Evolutionary conservation across 176 grass and related monocot genomes (phyloP), one percentile per base, ranked within the genome.

Genomic region (Avena eriantha): DNA sequence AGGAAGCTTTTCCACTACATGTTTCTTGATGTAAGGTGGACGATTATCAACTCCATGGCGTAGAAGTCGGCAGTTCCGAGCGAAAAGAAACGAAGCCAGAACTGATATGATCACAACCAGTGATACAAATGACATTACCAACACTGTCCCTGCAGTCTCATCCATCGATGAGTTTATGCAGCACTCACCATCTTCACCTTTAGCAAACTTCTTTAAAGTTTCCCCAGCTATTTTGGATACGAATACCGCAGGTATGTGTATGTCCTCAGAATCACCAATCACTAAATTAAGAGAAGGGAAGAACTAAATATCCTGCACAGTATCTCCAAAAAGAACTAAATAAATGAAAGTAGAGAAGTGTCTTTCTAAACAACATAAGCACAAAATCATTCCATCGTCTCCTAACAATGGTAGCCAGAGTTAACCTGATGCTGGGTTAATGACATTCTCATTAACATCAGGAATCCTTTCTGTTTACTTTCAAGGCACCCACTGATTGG

Each of bases 21-120:
- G 85, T 78, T 80, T 92, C 73, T 93, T 97, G 86, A 97, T 61
- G 73, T 91, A 89, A 85, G 78, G 15, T 73, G 95, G 78, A 31
- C 50, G 88, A 41, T 85, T 93, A 87, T 82, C 83, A 67, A 85
- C 74, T 80, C 86, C 86, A 84, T 85, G 78, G 12, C 81, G 82
- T 66, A 97, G 84, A 92, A 94, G 90, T 81, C 83, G 95, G 83
- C 95, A 94, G 86, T 97, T 97, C 78, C 92, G 90, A 81, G 92
- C 95, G 9, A 97, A 94, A 47, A 97, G 80, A 91, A 97, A 97
- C 14, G 92, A 90, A 41, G 90, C 95, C 83, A 97, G 56, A 73
- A 94, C 95, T 77, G 92, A 91, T 80, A 97, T 90, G 88, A 97
- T 97, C 67, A 97, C 90, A 74, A 97, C 84, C 79, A 97, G 86